These are phyloP conservation scores for Arthrobotrys pseudoclavata DNA, from an alignment of 2,329 filamentous ascomycete species.

Conservation along the genomic window DNA sequence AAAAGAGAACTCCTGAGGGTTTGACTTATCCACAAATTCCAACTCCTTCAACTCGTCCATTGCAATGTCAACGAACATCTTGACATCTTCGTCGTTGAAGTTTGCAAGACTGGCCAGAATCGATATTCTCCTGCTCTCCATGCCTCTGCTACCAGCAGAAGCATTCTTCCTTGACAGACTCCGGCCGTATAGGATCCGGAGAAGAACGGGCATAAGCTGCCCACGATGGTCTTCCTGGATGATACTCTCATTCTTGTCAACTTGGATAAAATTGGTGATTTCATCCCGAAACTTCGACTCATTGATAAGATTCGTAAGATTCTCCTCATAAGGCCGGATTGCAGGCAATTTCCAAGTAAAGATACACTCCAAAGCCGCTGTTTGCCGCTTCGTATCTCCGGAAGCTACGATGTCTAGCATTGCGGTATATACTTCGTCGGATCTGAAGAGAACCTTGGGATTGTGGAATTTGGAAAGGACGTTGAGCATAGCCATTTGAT, in stretches of 20 bases:
- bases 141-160: constrained; percentile 80
- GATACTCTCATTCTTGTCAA: constrained; percentile 74
- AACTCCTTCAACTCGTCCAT: constrained; percentile 78
- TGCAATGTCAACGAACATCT: constrained; percentile 85
- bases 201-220: constrained; percentile 84
- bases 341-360: constrained; percentile 88
- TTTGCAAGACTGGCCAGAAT: constrained; percentile 83
- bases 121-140: constrained; percentile 81
- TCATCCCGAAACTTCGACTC: constrained; percentile 94
- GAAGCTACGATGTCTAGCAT: constrained; percentile 83
- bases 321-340: constrained; percentile 84
- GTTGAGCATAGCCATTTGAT: constrained; percentile 84
- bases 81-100: constrained; percentile 79
- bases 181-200: constrained; percentile 89
- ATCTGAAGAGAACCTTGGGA: constrained; percentile 83
- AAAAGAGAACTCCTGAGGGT: constrained; percentile 67
- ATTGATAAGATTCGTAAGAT: constrained; percentile 86
- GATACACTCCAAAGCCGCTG: constrained; percentile 83
- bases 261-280: constrained; percentile 86
- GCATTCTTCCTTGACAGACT: constrained; percentile 85
- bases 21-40: constrained; percentile 71
- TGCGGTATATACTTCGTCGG: constrained; percentile 80
- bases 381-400: constrained; percentile 91
- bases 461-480: constrained; percentile 90
- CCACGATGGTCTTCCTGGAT: constrained; percentile 80